These are phyloP conservation scores for Pelargonium citronellum DNA, from an alignment of 441 rosid genomes.

Conservation along the genomic window DNA sequence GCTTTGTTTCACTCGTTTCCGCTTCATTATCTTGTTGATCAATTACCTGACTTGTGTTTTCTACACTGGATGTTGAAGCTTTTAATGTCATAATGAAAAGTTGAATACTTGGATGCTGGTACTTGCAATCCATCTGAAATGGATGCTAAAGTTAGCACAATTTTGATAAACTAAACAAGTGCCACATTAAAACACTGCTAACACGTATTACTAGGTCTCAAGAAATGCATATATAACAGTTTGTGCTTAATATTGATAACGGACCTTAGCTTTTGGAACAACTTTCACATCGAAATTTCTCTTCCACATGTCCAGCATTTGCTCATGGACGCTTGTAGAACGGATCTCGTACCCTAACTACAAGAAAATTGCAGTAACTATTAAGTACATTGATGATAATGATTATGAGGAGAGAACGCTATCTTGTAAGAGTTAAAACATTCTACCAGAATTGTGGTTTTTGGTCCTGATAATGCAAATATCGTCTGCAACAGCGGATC, in stretches of 20 bases:
- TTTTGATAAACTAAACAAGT: background rate
- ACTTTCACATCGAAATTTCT: slow-evolving; percentile 68
- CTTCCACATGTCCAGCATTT: slow-evolving; percentile 79
- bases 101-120: slow-evolving; percentile 88
- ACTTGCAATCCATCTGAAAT: slow-evolving; percentile 72
- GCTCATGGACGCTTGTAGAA: slow-evolving; percentile 73
- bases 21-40: slow-evolving; percentile 28
- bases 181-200: too few species aligned
- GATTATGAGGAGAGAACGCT: slow-evolving; percentile 7
- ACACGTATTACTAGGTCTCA: background rate
- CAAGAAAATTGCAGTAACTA: slow-evolving; percentile 17
- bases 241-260: background rate
- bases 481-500: slow-evolving; percentile 69
- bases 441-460: slow-evolving; percentile 70
- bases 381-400: slow-evolving; percentile 6
- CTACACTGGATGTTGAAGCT: slow-evolving; percentile 29
- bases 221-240: background rate
- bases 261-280: slow-evolving; percentile 66
- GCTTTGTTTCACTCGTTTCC: slow-evolving; percentile 25
- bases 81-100: slow-evolving; percentile 64
- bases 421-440: background rate
- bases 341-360: slow-evolving; percentile 92
- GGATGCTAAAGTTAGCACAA: slow-evolving; percentile 4
- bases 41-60: slow-evolving; percentile 12
- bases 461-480: slow-evolving; percentile 65